Evolutionary conservation across 2,329 filamentous ascomycete genomes (phyloP).

Genomic region (Alternaria panax): DNA sequence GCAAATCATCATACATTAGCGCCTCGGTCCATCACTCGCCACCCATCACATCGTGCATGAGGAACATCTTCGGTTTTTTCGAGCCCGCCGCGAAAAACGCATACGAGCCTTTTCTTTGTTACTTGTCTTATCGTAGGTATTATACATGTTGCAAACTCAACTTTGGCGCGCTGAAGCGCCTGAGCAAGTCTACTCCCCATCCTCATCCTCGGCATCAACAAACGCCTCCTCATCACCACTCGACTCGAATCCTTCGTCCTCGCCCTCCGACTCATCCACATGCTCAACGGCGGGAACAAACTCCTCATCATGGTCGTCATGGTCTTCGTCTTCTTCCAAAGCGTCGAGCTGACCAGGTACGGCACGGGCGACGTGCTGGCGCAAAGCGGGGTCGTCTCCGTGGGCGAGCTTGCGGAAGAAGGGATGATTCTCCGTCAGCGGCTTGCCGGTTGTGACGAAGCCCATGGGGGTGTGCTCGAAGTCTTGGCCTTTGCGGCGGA

Average conservation of each 20-base stretch:
- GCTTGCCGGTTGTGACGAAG: conserved; percentile 61
- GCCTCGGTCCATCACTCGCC: background rate
- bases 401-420: conserved; percentile 56
- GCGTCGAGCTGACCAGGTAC: conserved; percentile 10
- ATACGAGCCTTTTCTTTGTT: background rate
- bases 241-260: conserved; percentile 11
- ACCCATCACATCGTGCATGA: background rate
- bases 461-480: conserved; percentile 68
- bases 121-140: background rate
- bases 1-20: conserved; percentile 1
- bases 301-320: conserved; percentile 24
- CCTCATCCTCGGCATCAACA: conserved; percentile 8
- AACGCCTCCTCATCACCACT: conserved; percentile 12
- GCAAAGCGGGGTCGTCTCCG: conserved; percentile 16
- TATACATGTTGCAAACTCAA: background rate
- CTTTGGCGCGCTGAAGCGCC: background rate
- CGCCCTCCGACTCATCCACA: conserved; percentile 25
- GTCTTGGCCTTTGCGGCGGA: conserved; percentile 64
- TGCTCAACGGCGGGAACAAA: conserved; percentile 20
- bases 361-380: conserved; percentile 18
- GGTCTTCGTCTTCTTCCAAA: conserved; percentile 9
- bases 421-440: conserved; percentile 56
- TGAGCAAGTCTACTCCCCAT: background rate
- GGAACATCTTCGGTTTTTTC: background rate
- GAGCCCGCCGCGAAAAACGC: background rate